Evolutionary conservation across 1,139 yeast species (phyloP).

Genomic region (Nakaseomyces bracarensis): DNA sequence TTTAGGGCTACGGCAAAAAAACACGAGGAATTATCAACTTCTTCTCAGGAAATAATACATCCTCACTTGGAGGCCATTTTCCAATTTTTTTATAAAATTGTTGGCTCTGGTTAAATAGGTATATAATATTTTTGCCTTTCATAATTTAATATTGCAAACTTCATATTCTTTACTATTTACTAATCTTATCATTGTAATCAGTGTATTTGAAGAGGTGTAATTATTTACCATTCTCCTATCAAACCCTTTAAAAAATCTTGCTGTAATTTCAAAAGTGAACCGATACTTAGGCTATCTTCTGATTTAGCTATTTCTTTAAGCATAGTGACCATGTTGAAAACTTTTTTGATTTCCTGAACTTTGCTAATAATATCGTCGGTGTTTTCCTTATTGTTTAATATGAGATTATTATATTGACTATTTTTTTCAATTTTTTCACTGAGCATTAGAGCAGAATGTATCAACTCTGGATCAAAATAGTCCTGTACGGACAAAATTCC

Average conservation of each 20-base stretch:
- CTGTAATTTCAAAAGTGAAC: constrained; percentile 20
- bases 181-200: too few species aligned
- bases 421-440: constrained; percentile 3
- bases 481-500: background rate
- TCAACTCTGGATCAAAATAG: background rate
- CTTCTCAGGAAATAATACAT: background rate
- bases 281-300: constrained; percentile 9
- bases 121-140: background rate
- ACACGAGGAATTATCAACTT: background rate
- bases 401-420: constrained; percentile 3
- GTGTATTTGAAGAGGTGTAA: too few species aligned
- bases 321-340: constrained; percentile 21
- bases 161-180: too few species aligned
- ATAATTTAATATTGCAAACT: too few species aligned
- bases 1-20: constrained; percentile 34
- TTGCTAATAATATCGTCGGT: constrained; percentile 4
- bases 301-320: constrained; percentile 13
- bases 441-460: background rate
- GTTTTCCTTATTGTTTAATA: constrained; percentile 4
- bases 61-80: constrained; percentile 3
- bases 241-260: constrained; percentile 17
- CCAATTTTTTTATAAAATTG: background rate
- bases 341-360: constrained; percentile 18
- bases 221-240: background rate
- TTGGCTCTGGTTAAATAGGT: background rate